These are phyloP conservation scores for Zygosaccharomyces bisporus DNA, from an alignment of 805 yeast species.

Conservation along the genomic window DNA sequence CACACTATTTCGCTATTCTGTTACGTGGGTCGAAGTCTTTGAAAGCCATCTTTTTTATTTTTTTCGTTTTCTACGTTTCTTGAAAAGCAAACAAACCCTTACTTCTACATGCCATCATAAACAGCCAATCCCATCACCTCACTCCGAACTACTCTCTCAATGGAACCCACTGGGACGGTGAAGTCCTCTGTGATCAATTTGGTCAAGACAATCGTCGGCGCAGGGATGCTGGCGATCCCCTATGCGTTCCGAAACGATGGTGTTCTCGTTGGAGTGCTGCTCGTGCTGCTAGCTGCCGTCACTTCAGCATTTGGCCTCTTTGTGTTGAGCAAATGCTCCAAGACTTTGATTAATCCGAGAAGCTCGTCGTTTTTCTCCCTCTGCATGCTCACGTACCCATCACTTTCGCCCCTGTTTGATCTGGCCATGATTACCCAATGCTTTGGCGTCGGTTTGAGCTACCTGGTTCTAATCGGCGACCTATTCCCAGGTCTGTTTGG, in stretches of 20 bases:
- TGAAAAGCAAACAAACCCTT: not conserved
- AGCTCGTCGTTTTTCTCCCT: slow-evolving; percentile 66
- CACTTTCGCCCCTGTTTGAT: slow-evolving; percentile 66
- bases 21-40: not conserved
- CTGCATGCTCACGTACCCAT: slow-evolving; percentile 69
- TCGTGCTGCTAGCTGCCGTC: slow-evolving; percentile 58
- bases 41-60: not conserved
- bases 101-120: not conserved
- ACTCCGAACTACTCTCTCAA: slow-evolving; percentile 8
- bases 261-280: slow-evolving; percentile 49
- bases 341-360: slow-evolving; percentile 51
- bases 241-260: slow-evolving; percentile 68
- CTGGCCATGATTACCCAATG: slow-evolving; percentile 72
- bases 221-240: slow-evolving; percentile 72
- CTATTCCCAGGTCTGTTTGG: slow-evolving; percentile 63
- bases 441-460: slow-evolving; percentile 71
- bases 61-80: not conserved
- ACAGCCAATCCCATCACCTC: too few relatives aligned
- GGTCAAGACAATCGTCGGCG: slow-evolving; percentile 74
- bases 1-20: not conserved
- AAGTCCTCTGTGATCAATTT: slow-evolving; percentile 62
- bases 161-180: slow-evolving; percentile 44
- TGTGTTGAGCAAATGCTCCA: slow-evolving; percentile 56
- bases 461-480: slow-evolving; percentile 72
- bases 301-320: slow-evolving; percentile 67